Evolutionary conservation across 192 early-diverging fungal genomes (phyloP).

Genomic region (Coemansia sp.): DNA sequence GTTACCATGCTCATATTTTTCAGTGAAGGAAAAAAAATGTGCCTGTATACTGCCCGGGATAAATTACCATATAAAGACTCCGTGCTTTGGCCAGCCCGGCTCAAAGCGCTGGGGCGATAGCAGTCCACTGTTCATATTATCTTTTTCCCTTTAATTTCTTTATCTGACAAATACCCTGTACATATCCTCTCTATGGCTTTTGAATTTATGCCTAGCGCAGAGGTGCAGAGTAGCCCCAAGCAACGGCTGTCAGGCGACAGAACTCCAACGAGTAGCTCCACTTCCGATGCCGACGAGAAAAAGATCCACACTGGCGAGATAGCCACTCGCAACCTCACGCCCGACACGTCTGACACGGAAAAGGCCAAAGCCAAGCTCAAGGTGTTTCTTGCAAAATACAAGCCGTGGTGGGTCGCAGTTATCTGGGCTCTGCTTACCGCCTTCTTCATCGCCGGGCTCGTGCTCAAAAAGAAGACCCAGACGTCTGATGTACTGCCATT

Average conservation of each 20-base stretch:
- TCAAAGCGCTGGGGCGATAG: neutral
- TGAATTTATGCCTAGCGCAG: neutral
- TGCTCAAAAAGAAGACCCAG: constrained; percentile 48
- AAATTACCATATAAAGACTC: neutral
- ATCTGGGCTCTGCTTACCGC: constrained; percentile 57
- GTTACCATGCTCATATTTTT: neutral
- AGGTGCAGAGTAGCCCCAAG: constrained; percentile 1
- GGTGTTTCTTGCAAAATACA: constrained; percentile 8
- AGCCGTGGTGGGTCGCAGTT: constrained; percentile 24
- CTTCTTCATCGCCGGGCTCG: constrained; percentile 61
- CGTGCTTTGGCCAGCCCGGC: constrained; percentile 3
- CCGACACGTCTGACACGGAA: neutral
- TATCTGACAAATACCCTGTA: neutral
- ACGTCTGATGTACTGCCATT: constrained; percentile 45
- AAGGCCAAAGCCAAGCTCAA: neutral
- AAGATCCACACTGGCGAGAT: neutral
- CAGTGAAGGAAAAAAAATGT: neutral
- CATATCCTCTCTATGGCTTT: constrained; percentile 1
- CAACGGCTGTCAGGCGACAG: neutral
- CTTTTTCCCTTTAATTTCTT: neutral
- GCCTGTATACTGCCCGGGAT: neutral
- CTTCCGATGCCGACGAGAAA: neutral
- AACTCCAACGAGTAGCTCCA: neutral
- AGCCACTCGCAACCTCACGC: neutral
- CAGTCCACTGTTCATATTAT: constrained; percentile 2